Percentiles rank a stretch among this genome's conserved stretches.
phyloP scores from a whole-genome alignment of 352 stramenopile genomes.

The Phytophthora cactorum region DNA sequence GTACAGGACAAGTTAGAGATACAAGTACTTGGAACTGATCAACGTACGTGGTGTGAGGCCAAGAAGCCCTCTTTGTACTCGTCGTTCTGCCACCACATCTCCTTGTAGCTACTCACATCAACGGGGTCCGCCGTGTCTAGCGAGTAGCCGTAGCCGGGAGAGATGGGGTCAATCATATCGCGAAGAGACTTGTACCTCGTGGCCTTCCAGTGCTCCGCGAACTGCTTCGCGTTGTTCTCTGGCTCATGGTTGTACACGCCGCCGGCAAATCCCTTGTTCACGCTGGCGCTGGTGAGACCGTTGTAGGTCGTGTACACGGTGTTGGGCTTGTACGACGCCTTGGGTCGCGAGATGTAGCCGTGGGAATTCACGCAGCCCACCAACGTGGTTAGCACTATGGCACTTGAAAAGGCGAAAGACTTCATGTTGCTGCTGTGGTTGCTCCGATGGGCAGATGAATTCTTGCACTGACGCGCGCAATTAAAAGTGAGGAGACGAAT shows the following conservation, averaged over 20 bases:
- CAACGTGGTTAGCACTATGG: constrained; percentile 17
- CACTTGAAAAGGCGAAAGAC: not conserved
- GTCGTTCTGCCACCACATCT: constrained; percentile 53
- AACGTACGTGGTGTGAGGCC: constrained; percentile 46
- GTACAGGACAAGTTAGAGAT: no score
- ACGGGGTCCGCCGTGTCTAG: constrained; percentile 26
- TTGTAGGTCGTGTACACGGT: constrained; percentile 38
- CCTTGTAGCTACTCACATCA: constrained; percentile 39
- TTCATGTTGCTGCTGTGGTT: not conserved
- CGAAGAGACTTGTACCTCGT: constrained; percentile 43
- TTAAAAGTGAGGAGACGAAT: not conserved
- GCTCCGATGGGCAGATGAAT: not conserved
- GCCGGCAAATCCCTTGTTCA: constrained; percentile 41
- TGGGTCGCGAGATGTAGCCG: constrained; percentile 30
- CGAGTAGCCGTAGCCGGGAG: constrained; percentile 41
- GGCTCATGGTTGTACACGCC: constrained; percentile 42
- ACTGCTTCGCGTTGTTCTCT: constrained; percentile 39
- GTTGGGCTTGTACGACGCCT: constrained; percentile 34
- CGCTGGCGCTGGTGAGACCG: constrained; percentile 22
- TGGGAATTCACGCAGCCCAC: constrained; percentile 18
- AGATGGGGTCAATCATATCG: constrained; percentile 43
- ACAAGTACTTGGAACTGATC: not conserved
- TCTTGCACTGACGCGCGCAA: not conserved
- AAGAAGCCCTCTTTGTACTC: constrained; percentile 48
- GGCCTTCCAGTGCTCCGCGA: constrained; percentile 34